phyloP scores from a whole-genome alignment of 176 grass and related monocot genomes.

The Secale cereale region DNA sequence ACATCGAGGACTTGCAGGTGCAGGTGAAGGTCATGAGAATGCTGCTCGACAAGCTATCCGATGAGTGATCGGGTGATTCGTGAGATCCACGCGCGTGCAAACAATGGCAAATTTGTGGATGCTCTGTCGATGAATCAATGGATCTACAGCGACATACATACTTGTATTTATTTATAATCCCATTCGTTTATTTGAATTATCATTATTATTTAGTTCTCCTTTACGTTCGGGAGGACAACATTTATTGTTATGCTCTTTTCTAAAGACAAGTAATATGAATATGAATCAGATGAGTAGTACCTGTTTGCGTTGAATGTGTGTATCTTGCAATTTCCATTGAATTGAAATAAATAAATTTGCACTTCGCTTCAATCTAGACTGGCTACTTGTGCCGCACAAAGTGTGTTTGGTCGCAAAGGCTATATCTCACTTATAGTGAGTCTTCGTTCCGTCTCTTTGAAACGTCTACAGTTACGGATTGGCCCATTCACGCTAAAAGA shows the following conservation, averaged over 20 bases:
- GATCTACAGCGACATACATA: not conserved
- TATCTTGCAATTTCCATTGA: not conserved
- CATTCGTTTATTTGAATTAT: constrained; percentile 19
- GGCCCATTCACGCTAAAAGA: no score
- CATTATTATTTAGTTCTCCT: not conserved
- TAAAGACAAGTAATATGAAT: no score
- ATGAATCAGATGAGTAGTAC: no score
- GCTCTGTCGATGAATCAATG: not conserved
- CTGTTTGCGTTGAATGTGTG: not conserved
- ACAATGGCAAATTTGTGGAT: not conserved
- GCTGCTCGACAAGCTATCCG: constrained; percentile 46
- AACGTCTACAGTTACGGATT: no score
- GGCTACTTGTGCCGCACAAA: no score
- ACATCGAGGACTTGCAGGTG: constrained; percentile 50
- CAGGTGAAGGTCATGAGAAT: constrained; percentile 41
- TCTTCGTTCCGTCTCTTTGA: no score
- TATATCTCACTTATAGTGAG: no score
- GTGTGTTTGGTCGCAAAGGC: no score
- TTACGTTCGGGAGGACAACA: not conserved
- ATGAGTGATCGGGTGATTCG: constrained; percentile 12
- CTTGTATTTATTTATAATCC: not conserved
- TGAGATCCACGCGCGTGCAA: not conserved
- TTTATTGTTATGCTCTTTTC: not conserved
- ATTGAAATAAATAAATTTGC: not conserved
- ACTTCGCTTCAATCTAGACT: not conserved